Base-by-base conservation (phyloP, 2,329 filamentous ascomycete genomes). In the Paecilomyces dactylethromorphus region DNA sequence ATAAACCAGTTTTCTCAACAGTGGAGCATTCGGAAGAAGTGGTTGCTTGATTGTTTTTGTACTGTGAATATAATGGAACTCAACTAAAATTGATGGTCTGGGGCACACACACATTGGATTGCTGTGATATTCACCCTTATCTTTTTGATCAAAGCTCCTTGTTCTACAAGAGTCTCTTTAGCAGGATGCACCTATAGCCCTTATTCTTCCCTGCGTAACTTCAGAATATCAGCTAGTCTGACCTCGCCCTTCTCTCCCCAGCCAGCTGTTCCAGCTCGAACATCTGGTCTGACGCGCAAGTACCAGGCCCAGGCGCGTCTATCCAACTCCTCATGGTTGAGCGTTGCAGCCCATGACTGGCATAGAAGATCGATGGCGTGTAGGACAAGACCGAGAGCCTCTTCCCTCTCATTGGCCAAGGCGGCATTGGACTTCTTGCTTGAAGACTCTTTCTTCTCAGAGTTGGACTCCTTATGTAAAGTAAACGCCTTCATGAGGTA, bases 251-350 rank as follows among this genome's bases (percentile, higher is more conserved):
- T 94, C 12, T 88, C 89, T 29, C 91, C 91, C 91, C 91, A 96
- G 1, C 92, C 91, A 21, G 85, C 84, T 54, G 84, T 84, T 0
- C 91, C 92, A 58, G 81, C 76, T 59, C 89, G 86, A 2, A 96
- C 88, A 21, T 90, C 87, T 0, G 91, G 91, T 62, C 92, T 80
- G 21, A 92, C 85, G 22, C 83, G 81, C 1, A 88, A 79, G 73
- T 96, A 96, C 91, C 91, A 96, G 11, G 78, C 78, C 90, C 91
- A 95, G 18, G 90, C 89, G 60, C 86, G 83, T 61, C 82, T 81
- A 69, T 96, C 90, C 56, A 96, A 77, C 66, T 96, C 90, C 15
- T 82, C 79, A 3, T 76, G 75, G 26, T 74, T 80, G 33, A 95
- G 71, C 31, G 84, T 81, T n/a, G 78, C 74, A 0, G 82, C 80